Percentiles rank a stretch among this genome's conserved stretches.
phyloP scores from a whole-genome alignment of 2,329 filamentous ascomycete genomes.

The Talaromyces sp. region DNA sequence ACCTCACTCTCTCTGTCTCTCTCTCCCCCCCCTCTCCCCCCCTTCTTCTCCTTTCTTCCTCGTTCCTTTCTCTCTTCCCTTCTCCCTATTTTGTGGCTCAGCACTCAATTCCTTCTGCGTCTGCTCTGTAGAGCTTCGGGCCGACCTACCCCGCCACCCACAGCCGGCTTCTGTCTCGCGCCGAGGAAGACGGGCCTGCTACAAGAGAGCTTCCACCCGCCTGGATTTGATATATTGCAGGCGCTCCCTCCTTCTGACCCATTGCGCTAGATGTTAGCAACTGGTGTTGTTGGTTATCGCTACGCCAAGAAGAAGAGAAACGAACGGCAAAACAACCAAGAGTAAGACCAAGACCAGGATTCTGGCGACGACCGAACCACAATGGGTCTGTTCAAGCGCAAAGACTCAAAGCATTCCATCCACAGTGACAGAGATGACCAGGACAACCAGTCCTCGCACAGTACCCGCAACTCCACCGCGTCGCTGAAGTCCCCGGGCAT shows the following conservation, averaged over 20 bases:
- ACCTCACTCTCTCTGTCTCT: too few relatives aligned
- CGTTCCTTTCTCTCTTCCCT: neutral
- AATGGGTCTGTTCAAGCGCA: slow-evolving; percentile 44
- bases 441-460: slow-evolving; percentile 37
- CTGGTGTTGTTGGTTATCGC: neutral
- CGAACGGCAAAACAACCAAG: neutral
- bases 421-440: slow-evolving; percentile 34
- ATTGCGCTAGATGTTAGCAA: neutral
- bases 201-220: neutral
- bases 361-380: slow-evolving; percentile 5
- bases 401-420: slow-evolving; percentile 36
- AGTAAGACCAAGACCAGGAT: neutral
- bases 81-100: neutral
- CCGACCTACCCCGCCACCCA: too few relatives aligned
- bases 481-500: slow-evolving; percentile 47
- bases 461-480: slow-evolving; percentile 38
- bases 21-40: neutral
- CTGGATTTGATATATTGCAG: neutral
- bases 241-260: neutral
- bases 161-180: too few relatives aligned
- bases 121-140: neutral
- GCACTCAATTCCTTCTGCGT: neutral
- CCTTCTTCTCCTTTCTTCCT: neutral
- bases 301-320: neutral
- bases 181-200: too few relatives aligned